These are phyloP conservation scores for Bolboschoenoplectus hybrid DNA, from an alignment of 202 grass and related monocot genomes.

Conservation along the genomic window DNA sequence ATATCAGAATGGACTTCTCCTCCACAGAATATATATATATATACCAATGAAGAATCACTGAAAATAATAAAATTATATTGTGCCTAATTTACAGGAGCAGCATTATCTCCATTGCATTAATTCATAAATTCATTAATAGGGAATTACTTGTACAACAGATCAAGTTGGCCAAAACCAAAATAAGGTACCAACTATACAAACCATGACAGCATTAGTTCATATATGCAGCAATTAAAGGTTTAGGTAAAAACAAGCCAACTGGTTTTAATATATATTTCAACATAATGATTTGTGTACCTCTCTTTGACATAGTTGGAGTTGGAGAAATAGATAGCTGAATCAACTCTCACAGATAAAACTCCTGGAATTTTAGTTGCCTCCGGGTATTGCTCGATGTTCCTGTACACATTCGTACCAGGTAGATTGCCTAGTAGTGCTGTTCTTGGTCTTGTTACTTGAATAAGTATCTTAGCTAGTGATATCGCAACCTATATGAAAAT, in stretches of 20 bases:
- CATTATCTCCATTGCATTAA: conserved; percentile 11
- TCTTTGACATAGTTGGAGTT: conserved; percentile 95
- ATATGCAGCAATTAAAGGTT: background rate
- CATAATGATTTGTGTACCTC: conserved; percentile 49
- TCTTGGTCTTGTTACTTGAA: conserved; percentile 98
- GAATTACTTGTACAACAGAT: background rate
- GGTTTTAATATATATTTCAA: background rate
- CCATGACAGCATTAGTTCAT: background rate
- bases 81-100: background rate
- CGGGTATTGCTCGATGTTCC: conserved; percentile 85
- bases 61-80: conserved; percentile 7
- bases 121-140: background rate
- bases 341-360: conserved; percentile 74
- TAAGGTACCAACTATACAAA: background rate
- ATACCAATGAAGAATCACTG: background rate
- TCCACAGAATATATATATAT: conserved; percentile 1
- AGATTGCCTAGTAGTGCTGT: conserved; percentile 81
- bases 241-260: background rate
- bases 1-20: background rate
- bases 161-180: background rate
- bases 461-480: conserved; percentile 93
- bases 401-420: conserved; percentile 81
- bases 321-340: conserved; percentile 96
- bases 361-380: conserved; percentile 78
- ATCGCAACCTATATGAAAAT: conserved; percentile 61